Evolutionary conservation across 129 eudicot genomes (phyloP), one percentile per base, ranked within the genome.

Genomic region (Sambucus nigra): DNA sequence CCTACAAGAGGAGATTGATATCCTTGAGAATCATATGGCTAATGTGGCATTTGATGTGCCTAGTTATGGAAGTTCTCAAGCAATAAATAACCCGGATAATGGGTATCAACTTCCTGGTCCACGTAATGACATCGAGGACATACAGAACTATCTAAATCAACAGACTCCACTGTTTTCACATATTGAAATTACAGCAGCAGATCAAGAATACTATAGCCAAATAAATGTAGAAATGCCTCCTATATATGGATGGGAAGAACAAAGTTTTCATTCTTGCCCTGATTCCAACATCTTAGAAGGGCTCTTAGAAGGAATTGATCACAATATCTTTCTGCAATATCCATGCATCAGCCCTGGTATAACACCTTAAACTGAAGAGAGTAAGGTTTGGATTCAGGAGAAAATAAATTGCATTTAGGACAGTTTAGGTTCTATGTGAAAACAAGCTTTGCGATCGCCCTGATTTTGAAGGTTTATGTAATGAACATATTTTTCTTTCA

Each of bases 1-100:
- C 68, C 73, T 88, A 29, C 82, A 80, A 67, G 78, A 83, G 59
- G 97, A 88, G 82, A 80, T 83, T 45, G 82, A 88, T 38, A 64
- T 45, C 31, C 66, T 83, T 0, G 76, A 13, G 46, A 83, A 32
- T 35, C 79, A 74, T 53, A 61, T 87, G 72, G 75, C 72, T 35
- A 75, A 45, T 49, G 58, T 25, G 18, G 59, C 69, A 46, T 62
- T 52, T 42, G 67, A 58, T 45, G 55, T 32, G 53, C 68, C 65
- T 18, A 61, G 40, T 25, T 59, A 20, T 19, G 55, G n/a, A 46
- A 44, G 50, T 56, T 62, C 59, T 27, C 66, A 58, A 55, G 77
- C 60, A 48, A 29, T 26, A 41, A 41, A 59, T 38, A 44, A 39
- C 55, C 32, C 66, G 12, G 56, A 47, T 52, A 20, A 20, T 48